These are phyloP conservation scores for Phytophthora hibernalis DNA, from an alignment of 352 stramenopile species.

Conservation along the genomic window DNA sequence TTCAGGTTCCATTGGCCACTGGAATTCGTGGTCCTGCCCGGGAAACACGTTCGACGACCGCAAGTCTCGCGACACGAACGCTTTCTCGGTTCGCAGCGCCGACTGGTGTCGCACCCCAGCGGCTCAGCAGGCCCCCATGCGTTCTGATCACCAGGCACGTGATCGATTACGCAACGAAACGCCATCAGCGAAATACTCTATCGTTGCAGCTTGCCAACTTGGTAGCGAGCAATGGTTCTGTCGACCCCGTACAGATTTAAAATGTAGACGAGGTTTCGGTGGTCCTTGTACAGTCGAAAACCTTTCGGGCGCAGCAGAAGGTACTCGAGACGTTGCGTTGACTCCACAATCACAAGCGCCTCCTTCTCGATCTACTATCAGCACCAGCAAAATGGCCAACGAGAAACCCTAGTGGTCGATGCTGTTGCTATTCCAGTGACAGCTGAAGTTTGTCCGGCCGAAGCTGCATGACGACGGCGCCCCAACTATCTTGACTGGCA, in stretches of 20 bases:
- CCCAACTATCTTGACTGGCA: constrained; percentile 1
- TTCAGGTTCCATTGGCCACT: not conserved
- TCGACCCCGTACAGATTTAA: constrained; percentile 14
- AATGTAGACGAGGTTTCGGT: constrained; percentile 24
- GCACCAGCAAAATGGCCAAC: constrained; percentile 7
- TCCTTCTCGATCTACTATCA: constrained; percentile 16
- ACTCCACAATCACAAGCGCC: not conserved
- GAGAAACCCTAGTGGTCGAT: constrained; percentile 5
- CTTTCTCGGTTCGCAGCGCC: not conserved
- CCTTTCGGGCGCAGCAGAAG: constrained; percentile 11
- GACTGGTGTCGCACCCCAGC: not conserved
- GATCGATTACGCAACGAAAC: not conserved
- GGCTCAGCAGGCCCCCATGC: not conserved
- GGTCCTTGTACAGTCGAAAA: constrained; percentile 29
- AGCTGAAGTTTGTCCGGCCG: not conserved
- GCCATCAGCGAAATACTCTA: not conserved
- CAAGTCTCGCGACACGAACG: not conserved
- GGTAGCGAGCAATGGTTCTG: constrained; percentile 2
- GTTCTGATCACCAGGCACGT: not conserved
- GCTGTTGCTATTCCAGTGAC: constrained; percentile 1
- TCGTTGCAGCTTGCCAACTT: not conserved
- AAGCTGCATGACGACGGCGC: constrained; percentile 6
- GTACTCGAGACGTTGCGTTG: constrained; percentile 9
- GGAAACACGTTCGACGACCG: not conserved
- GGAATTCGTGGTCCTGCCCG: not conserved